Base-by-base conservation (phyloP, 1,284 basidiomycete genomes). In the Pholiota adiposa region DNA sequence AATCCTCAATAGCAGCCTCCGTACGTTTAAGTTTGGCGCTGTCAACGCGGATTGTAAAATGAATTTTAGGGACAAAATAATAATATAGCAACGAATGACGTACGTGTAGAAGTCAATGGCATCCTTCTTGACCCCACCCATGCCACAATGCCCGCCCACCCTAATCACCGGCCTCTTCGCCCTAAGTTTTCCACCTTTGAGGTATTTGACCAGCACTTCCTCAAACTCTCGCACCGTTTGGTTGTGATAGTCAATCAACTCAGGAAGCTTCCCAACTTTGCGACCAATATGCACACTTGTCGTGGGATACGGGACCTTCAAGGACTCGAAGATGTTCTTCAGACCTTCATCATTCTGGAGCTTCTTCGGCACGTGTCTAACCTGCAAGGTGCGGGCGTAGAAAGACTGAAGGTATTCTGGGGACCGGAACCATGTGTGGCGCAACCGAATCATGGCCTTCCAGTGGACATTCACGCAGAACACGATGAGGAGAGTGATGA, bases 61-160 rank as follows among this genome's bases (percentile, higher is more conserved):
- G 25, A 40, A 48, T 27, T 55, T 52, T 33, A 53, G 29, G 51
- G 31, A 53, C 25, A 56, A 34, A 14, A 69, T 36, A 54, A 16
- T 44, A 43, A 53, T 16, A 59, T 33, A 54, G 16, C 23, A 56
- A 18, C 16, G 55, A 19, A 14, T 44, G 11, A 78, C 88, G 64
- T 68, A 90, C 88, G 90, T 90, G 72, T 91, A 91, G 69, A 86
- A 92, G 61, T 95, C 91, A 68, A 96, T 94, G 2, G 93, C 91
- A 72, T 95, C 93, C 70, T 81, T 86, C 71, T 85, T 89, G 58
- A 75, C 73, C 0, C 93, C 94, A 14, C 94, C 94, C 27, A 85
- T 79, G 9, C 93, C 89, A 66, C 90, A 74, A 64, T 83, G 87
- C 3, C 87, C 92, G 16, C 93, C 93, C 18, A 91, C 74, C 18